Conservation (phyloP, 2,329 filamentous ascomycete species). For the Westerdykella ornata region DNA sequence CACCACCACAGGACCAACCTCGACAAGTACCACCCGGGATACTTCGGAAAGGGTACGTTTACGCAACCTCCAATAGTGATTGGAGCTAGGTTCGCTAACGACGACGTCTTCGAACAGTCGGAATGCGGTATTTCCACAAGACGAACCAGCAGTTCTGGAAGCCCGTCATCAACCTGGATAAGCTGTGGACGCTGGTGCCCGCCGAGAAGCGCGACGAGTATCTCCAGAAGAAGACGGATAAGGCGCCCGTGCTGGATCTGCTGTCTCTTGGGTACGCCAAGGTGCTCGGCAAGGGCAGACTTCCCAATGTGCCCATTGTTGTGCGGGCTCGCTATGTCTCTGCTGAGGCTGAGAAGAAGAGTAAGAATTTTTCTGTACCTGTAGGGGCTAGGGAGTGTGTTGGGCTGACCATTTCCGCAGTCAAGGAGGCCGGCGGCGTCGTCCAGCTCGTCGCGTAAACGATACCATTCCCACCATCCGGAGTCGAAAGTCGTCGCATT, state of each 20-base stretch:
- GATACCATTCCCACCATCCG: neutral
- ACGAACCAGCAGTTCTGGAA: slow-evolving; percentile 96
- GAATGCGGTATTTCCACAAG: slow-evolving; percentile 79
- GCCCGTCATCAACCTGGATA: slow-evolving; percentile 97
- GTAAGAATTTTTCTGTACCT: neutral
- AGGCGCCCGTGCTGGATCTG: slow-evolving; percentile 95
- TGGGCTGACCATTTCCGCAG: neutral
- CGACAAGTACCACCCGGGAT: slow-evolving; percentile 87
- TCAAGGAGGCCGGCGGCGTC: slow-evolving; percentile 94
- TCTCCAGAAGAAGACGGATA: slow-evolving; percentile 77
- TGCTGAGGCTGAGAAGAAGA: slow-evolving; percentile 97
- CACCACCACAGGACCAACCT: slow-evolving; percentile 96
- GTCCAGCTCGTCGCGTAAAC: slow-evolving; percentile 87
- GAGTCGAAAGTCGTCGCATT: slow-evolving; percentile 1
- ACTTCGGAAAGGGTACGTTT: slow-evolving; percentile 73
- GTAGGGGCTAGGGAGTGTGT: neutral
- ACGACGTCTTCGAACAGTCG: slow-evolving; percentile 68
- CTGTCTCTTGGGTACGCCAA: slow-evolving; percentile 96
- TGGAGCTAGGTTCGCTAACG: slow-evolving; percentile 58
- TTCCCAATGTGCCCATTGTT: slow-evolving; percentile 87
- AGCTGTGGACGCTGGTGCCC: slow-evolving; percentile 96
- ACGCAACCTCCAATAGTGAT: slow-evolving; percentile 39
- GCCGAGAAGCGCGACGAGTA: slow-evolving; percentile 89
- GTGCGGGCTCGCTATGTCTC: slow-evolving; percentile 93
- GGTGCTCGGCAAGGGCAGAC: slow-evolving; percentile 95